These are phyloP conservation scores for Helenozyma baotianmanensis DNA, from an alignment of 805 yeast species.

Conservation along the genomic window DNA sequence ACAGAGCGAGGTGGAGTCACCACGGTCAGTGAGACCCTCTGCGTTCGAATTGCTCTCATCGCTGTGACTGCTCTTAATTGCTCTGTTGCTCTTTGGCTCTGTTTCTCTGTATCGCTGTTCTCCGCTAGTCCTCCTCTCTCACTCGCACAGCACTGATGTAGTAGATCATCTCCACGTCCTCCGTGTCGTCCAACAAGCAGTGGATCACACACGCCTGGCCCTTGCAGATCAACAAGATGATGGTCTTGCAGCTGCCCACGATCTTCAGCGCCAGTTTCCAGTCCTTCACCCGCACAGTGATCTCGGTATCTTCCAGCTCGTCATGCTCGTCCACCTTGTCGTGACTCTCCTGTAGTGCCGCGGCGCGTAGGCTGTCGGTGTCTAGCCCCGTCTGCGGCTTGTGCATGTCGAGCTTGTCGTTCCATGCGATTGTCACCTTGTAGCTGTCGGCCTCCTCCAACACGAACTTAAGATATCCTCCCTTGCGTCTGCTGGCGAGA, in stretches of 20 bases:
- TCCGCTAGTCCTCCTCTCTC: too few relatives aligned
- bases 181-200: slow-evolving; percentile 60
- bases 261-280: slow-evolving; percentile 66
- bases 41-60: too few relatives aligned
- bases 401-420: slow-evolving; percentile 45
- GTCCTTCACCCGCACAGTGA: slow-evolving; percentile 53
- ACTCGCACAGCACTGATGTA: slow-evolving; percentile 40
- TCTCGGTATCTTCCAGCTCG: slow-evolving; percentile 32
- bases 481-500: slow-evolving; percentile 39
- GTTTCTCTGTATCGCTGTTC: too few relatives aligned
- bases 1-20: too few relatives aligned
- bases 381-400: slow-evolving; percentile 22
- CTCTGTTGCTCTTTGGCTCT: too few relatives aligned
- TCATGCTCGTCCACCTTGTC: slow-evolving; percentile 13
- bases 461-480: slow-evolving; percentile 49
- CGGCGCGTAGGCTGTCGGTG: slow-evolving; percentile 20
- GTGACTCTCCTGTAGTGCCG: slow-evolving; percentile 9
- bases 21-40: too few relatives aligned
- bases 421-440: slow-evolving; percentile 57
- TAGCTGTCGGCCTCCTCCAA: slow-evolving; percentile 52
- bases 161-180: slow-evolving; percentile 61
- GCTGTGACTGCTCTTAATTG: too few relatives aligned
- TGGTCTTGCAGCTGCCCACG: slow-evolving; percentile 56
- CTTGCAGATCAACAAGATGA: slow-evolving; percentile 54
- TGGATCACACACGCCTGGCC: slow-evolving; percentile 60